Evolutionary conservation across 2,329 filamentous ascomycete species (phyloP), one percentile per base, ranked within the genome.

Genomic region (Xylaria sp.): DNA sequence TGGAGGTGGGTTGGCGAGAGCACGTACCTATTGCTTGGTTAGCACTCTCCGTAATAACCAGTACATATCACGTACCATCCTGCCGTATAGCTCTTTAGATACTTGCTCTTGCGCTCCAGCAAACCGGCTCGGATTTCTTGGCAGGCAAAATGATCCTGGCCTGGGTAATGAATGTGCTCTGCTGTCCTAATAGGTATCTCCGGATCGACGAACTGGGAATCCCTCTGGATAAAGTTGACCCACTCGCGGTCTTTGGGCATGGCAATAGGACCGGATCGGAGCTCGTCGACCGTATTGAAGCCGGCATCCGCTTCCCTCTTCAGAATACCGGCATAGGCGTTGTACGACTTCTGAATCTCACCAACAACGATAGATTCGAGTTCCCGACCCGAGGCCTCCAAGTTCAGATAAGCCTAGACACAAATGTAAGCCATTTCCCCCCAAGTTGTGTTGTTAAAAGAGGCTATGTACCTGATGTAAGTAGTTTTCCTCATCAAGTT

Each of bases 271-370:
- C 95, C 94, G 47, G 87, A 88, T 51, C 93, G 92, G 1, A 99
- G 88, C 75, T 92, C 92, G 67, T 97, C 93, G 11, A 95, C 88
- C 1, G 93, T 87, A 64, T 87, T 87, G 76, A 93, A 93, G 39
- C 92, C 89, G 63, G 93, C 90, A 72, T 97, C 94, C 9, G 93
- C 92, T 78, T 98, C 95, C 55, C 94, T 91, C 83, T 95, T 97
- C 69, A 98, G 84, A 71, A 98, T 97, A 61, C 91, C 92, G 27
- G 94, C 93, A 74, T 97, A 93, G 2, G 94, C 94, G 75, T 96
- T 97, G 83, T 98, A 98, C 0, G 96, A 94, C 80, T 98, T 98
- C 78, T 99, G 96, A 50, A 99, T 97, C 81, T 99, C 96, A 73
- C 94, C 93, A 14, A 99, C 93, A 0, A 99, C 93, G 71, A 99